phyloP scores from a whole-genome alignment of 345 rosid species.

The Cardamine occulta region DNA sequence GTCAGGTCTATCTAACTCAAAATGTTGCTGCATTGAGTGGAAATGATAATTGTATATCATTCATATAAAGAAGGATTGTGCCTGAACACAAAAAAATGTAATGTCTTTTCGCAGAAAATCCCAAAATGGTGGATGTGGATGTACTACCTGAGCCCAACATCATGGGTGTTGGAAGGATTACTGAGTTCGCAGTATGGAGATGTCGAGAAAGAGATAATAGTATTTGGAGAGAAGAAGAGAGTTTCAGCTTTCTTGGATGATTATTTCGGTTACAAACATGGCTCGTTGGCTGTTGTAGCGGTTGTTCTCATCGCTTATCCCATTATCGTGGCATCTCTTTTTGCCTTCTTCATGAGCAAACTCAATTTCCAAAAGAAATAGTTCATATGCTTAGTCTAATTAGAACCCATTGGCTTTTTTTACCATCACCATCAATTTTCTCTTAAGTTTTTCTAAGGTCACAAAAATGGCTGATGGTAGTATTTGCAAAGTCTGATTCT shows the following conservation, averaged over 20 bases:
- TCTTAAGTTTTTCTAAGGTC: background rate
- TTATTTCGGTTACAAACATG: slow-evolving; percentile 42
- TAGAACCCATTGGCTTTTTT: background rate
- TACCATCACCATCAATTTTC: background rate
- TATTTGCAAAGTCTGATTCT: background rate
- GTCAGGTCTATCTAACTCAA: background rate
- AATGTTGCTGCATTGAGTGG: background rate
- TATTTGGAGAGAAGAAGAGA: slow-evolving; percentile 43
- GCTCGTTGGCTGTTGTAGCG: slow-evolving; percentile 37
- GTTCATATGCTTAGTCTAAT: background rate
- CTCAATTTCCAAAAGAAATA: slow-evolving; percentile 50
- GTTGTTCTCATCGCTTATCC: slow-evolving; percentile 41
- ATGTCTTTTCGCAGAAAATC: slow-evolving; percentile 37
- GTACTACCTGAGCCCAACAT: slow-evolving; percentile 49
- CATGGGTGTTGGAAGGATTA: slow-evolving; percentile 47
- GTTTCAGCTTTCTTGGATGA: slow-evolving; percentile 44
- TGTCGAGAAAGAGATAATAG: slow-evolving; percentile 37
- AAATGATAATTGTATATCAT: background rate
- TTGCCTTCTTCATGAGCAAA: slow-evolving; percentile 40
- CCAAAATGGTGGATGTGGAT: slow-evolving; percentile 54
- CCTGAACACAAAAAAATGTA: background rate
- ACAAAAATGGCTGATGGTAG: background rate
- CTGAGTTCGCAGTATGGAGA: slow-evolving; percentile 47
- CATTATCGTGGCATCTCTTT: slow-evolving; percentile 40
- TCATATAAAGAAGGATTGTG: background rate